Evolutionary conservation across 108 stramenopile genomes (phyloP), one percentile per base, ranked within the genome.

Genomic region (Fragilariopsis cylindrus): DNA sequence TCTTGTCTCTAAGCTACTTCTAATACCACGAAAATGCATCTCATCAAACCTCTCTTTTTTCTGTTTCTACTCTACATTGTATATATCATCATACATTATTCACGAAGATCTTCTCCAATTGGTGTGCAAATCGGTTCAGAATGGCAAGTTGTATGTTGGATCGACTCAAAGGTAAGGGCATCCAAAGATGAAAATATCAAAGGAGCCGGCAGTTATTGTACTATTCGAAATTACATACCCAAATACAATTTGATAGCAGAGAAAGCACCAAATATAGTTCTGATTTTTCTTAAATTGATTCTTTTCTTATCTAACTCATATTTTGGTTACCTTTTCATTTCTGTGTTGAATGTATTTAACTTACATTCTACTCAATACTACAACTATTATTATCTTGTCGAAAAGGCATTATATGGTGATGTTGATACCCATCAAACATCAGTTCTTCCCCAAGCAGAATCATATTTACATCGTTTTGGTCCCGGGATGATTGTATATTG

Each of bases 91-190:
- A 30, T 30, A 30, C 30, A 30, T 56, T 56, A 5, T n/a, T 5
- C 5, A 56, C 55, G 55, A 19, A 56, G 58, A 60, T 60, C 46
- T 4, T 64, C 53, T 6, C 66, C 65, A 1, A 74, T 82, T 7
- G 70, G 73, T 48, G 73, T 72, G 42, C 54, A 69, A 39, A 63
- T 74, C 4, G 80, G 70, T 55, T 74, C 74, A 15, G 88, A 88
- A 68, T 95, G 91, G 91, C 88, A 84, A 62, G 76, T 91, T 3
- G 81, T 95, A 11, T 88, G 86, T 69, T 95, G 94, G 94, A 92
- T 95, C 42, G 94, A 95, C 60, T 92, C 91, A 21, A 94, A 93
- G 83, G 90, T 88, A 75, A 58, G 89, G 13, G 4, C 30, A 30
- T 30, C 30, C 2, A 30, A 30, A 30, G 30, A 30, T 30, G 1